Percentiles rank a stretch among this genome's conserved stretches.
Conservation (phyloP, 2,329 filamentous ascomycete genomes). For the Cadophora sp. region DNA sequence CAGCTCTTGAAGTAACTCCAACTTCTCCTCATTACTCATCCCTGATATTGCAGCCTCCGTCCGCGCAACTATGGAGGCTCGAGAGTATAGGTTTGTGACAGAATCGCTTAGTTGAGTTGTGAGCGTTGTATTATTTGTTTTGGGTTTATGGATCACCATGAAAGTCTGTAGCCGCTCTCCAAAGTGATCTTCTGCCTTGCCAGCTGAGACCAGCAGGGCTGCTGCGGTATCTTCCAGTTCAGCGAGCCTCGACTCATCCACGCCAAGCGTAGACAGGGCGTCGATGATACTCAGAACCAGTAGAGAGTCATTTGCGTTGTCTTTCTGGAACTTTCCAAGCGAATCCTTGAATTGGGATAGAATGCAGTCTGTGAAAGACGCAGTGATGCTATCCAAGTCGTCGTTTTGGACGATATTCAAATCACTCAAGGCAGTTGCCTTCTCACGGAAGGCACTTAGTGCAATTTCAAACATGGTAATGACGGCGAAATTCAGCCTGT, state of each 20-base stretch:
- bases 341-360: constrained; percentile 33
- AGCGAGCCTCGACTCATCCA: constrained; percentile 29
- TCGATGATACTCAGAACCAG: constrained; percentile 36
- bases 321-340: constrained; percentile 31
- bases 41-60: constrained; percentile 24
- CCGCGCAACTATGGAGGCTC: constrained; percentile 34
- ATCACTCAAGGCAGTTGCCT: constrained; percentile 31
- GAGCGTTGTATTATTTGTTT: constrained; percentile 7
- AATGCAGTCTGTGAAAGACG: constrained; percentile 33
- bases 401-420: constrained; percentile 34
- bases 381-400: constrained; percentile 29
- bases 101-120: constrained; percentile 23
- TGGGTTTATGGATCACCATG: constrained; percentile 29
- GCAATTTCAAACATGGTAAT: constrained; percentile 37
- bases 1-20: constrained; percentile 35
- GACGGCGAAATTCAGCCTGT: constrained; percentile 34
- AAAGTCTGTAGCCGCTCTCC: constrained; percentile 36
- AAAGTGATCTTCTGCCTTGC: constrained; percentile 27
- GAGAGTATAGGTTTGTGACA: constrained; percentile 33
- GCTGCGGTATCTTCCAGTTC: constrained; percentile 28
- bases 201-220: constrained; percentile 22
- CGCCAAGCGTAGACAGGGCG: constrained; percentile 34
- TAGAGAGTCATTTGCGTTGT: constrained; percentile 27
- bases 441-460: constrained; percentile 31
- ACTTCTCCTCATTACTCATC: constrained; percentile 35